phyloP scores from a whole-genome alignment of 805 yeast species.

The Monosporozyma unispora region DNA sequence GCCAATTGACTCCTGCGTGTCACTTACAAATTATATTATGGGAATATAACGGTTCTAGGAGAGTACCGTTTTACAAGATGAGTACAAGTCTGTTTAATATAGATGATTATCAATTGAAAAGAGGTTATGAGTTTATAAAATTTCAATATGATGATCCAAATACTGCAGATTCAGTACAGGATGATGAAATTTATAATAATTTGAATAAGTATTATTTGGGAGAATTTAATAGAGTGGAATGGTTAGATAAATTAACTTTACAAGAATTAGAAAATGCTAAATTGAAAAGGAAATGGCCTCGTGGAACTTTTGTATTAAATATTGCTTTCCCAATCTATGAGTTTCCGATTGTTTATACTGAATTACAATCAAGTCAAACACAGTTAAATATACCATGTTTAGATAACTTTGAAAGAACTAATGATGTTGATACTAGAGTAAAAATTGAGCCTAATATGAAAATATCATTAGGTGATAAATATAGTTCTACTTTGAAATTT shows the following conservation, averaged over 20 bases:
- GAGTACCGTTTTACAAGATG: constrained; percentile 50
- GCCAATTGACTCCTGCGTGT: constrained; percentile 59
- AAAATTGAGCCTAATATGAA: constrained; percentile 27
- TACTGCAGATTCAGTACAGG: constrained; percentile 13
- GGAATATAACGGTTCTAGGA: constrained; percentile 54
- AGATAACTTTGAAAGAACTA: constrained; percentile 38
- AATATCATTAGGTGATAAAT: constrained; percentile 20
- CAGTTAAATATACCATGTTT: constrained; percentile 31
- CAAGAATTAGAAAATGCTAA: constrained; percentile 35
- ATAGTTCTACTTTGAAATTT: constrained; percentile 33
- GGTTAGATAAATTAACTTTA: constrained; percentile 67
- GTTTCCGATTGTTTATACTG: constrained; percentile 63
- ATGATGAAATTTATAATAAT: constrained; percentile 38
- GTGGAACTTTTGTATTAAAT: constrained; percentile 32
- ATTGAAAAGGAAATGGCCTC: constrained; percentile 12
- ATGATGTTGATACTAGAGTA: constrained; percentile 13
- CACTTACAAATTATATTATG: constrained; percentile 53
- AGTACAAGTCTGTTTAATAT: constrained; percentile 50
- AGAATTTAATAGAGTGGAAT: constrained; percentile 48
- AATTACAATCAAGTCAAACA: constrained; percentile 34
- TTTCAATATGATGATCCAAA: constrained; percentile 31
- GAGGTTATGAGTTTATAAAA: constrained; percentile 58
- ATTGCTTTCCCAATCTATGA: constrained; percentile 60
- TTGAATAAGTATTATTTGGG: constrained; percentile 61
- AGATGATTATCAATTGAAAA: constrained; percentile 48